Percentiles rank a stretch among this genome's conserved stretches.
phyloP scores from a whole-genome alignment of 1,284 basidiomycete species.

The Austroboletus niveus region DNA sequence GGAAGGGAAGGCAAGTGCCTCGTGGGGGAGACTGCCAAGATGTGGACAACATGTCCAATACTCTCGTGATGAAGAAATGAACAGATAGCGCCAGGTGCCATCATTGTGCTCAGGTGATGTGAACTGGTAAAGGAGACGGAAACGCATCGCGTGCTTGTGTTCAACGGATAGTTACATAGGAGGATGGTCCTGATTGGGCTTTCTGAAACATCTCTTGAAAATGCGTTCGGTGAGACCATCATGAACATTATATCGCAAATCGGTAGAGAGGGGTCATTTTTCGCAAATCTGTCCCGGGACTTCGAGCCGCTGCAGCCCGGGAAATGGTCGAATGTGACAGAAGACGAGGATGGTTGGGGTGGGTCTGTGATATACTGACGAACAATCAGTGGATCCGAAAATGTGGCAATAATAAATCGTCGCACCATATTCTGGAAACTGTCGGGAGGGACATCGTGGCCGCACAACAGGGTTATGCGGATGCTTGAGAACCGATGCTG shows the following conservation, averaged over 20 bases:
- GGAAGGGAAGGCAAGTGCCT: background rate
- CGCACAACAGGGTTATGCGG: background rate
- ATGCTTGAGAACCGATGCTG: too few species aligned
- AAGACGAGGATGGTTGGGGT: background rate
- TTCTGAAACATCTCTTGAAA: background rate
- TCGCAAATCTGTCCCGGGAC: background rate
- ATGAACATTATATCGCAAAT: constrained; percentile 7
- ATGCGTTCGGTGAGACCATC: background rate
- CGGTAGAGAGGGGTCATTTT: constrained; percentile 5
- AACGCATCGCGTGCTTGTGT: constrained; percentile 9
- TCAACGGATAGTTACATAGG: constrained; percentile 2
- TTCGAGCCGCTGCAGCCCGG: background rate
- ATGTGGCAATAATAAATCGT: background rate
- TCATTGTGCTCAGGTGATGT: background rate
- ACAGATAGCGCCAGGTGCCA: constrained; percentile 1
- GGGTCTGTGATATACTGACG: background rate
- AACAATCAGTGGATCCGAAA: background rate
- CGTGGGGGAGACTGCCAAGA: background rate
- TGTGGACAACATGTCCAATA: constrained; percentile 8
- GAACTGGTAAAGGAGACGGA: constrained; percentile 9
- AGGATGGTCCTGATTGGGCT: constrained; percentile 1
- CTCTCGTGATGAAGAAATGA: background rate
- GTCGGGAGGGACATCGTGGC: background rate
- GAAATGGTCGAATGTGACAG: background rate
- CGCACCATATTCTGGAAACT: background rate